Conservation (phyloP, 257 asterid species). For the Apocynum venetum region DNA sequence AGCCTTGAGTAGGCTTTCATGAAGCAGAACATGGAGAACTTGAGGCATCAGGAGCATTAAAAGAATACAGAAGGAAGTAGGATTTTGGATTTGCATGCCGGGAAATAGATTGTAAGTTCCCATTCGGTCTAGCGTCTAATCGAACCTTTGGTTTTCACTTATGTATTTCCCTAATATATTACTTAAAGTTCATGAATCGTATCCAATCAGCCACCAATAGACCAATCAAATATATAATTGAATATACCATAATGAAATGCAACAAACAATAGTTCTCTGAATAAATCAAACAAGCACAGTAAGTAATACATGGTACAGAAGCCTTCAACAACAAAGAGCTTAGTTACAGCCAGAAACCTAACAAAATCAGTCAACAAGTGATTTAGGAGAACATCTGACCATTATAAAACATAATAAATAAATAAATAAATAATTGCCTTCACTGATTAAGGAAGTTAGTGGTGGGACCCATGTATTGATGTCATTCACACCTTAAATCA, state of each 20-base stretch:
- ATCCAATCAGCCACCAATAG: background rate
- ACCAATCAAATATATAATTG: background rate
- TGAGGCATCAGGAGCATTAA: background rate
- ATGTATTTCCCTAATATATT: background rate
- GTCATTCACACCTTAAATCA: background rate
- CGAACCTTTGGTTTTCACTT: background rate
- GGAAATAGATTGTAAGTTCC: background rate
- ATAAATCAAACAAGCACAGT: background rate
- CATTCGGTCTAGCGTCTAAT: background rate
- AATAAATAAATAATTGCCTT: too few relatives aligned
- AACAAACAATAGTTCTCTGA: background rate
- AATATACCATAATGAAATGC: background rate
- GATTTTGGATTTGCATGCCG: background rate
- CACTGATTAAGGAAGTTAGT: background rate
- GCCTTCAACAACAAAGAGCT: background rate
- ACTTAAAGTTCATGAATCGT: too few relatives aligned
- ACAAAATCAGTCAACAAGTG: background rate
- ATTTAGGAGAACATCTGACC: background rate
- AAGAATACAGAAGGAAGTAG: background rate
- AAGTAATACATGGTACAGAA: background rate
- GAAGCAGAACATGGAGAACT: background rate
- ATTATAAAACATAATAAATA: too few relatives aligned
- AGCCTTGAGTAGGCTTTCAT: background rate
- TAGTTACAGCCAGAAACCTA: background rate
- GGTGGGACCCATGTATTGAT: background rate